Conservation (phyloP, 106 monocot genomes). For the Platanthera zijinensis region DNA sequence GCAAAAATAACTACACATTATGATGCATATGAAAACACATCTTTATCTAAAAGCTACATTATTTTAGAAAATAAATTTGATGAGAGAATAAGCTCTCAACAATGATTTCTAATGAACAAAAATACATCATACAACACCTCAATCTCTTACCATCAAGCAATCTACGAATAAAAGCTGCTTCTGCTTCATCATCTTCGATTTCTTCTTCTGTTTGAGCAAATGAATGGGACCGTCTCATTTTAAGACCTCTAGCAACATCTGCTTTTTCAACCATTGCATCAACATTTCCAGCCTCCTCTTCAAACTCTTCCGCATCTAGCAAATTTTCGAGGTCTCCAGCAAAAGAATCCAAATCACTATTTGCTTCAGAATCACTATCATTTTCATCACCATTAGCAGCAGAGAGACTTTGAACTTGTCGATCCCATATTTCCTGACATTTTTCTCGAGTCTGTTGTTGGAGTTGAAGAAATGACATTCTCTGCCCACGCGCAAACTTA, state of each 20-base stretch:
- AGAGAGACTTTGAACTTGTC: constrained; percentile 89
- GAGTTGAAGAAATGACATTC: constrained; percentile 97
- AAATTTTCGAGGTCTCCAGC: constrained; percentile 99
- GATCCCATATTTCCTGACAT: constrained; percentile 99
- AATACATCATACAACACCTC: not conserved
- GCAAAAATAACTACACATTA: not conserved
- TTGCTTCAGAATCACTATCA: constrained; percentile 76
- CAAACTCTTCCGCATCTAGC: constrained; percentile 91
- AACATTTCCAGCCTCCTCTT: constrained; percentile 50
- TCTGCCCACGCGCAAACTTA: constrained; percentile 94
- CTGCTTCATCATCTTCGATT: constrained; percentile 80
- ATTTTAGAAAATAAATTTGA: not conserved
- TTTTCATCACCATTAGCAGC: constrained; percentile 74
- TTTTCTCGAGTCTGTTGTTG: constrained; percentile 99
- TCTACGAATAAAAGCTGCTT: constrained; percentile 53
- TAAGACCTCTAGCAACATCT: constrained; percentile 70
- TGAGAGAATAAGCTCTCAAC: not conserved
- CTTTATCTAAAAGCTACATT: not conserved
- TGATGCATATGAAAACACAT: constrained; percentile 1
- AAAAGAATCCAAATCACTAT: constrained; percentile 98
- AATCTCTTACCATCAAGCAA: constrained; percentile 67
- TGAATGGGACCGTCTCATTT: constrained; percentile 79
- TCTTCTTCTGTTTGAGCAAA: constrained; percentile 78
- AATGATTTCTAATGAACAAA: not conserved
- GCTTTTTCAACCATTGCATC: constrained; percentile 48